Base-by-base conservation (phyloP, 2,329 filamentous ascomycete species). In the Thyridium curvatum region DNA sequence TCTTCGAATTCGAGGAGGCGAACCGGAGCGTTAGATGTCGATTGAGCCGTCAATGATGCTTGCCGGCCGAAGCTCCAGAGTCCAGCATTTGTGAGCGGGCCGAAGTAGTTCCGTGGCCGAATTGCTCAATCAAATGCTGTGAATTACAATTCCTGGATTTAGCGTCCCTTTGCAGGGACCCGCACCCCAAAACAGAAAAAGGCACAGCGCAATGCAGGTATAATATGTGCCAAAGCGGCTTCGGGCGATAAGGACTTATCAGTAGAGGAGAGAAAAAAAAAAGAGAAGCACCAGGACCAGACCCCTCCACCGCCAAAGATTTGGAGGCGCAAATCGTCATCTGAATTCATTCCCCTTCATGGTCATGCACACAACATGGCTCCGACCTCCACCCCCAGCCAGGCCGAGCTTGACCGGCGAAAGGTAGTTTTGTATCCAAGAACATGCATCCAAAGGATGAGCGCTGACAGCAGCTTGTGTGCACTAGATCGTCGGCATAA, bases 401-500 rank as follows among this genome's bases (percentile, higher is more conserved):
- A 68, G 49, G 77, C 75, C 46, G 77, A 83, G 61, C 61, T 79
- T 40, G 71, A 79, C 49, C 65, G 68, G 52, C 76, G 84, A 46
- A 82, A 77, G 61, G 79, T 81, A 61, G 46, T 64, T 49, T 21
- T 26, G 9, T n/a, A n/a, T n/a, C n/a, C n/a, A n/a, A n/a, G n/a
- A n/a, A n/a, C n/a, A n/a, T n/a, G n/a, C 18, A 8, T 42, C 6
- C n/a, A n/a, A n/a, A n/a, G 21, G 21, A 26, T 10, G 21, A 6
- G 30, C 30, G 30, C 30, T 41, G 41, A n/a, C 36, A 6, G 6
- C 21, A 6, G 8, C 26, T n/a, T 39, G 35, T 36, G 12, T 30
- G 18, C 14, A 32, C 4, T 52, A 95, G 86, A 84, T 86, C 52
- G 82, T 98, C 55, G 80, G 83, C 51, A 82, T 98, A 66, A 87